phyloP scores from a whole-genome alignment of 73 alveolate genomes.

The Paramecium sexaurelia region DNA sequence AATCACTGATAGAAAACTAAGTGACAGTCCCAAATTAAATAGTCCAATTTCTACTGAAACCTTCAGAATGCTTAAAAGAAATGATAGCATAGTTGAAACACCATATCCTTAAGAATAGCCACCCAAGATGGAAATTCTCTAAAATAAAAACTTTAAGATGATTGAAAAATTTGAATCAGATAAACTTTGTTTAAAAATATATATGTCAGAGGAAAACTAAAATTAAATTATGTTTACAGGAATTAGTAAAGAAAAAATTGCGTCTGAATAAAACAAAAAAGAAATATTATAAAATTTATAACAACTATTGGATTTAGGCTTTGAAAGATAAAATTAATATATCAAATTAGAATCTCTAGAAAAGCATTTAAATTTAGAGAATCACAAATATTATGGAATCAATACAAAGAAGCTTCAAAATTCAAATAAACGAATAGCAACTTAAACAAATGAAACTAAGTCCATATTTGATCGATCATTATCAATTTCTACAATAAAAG shows the following conservation, averaged over 20 bases:
- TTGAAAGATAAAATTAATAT: neutral
- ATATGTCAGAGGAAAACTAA: slow-evolving; percentile 10
- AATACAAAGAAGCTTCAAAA: neutral
- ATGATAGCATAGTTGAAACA: neutral
- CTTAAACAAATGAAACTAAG: neutral
- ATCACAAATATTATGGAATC: neutral
- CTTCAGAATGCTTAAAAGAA: neutral
- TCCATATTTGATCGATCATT: neutral
- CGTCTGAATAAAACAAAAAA: slow-evolving; percentile 6
- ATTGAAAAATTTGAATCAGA: slow-evolving; percentile 38
- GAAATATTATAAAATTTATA: neutral
- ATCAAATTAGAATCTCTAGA: slow-evolving; percentile 43
- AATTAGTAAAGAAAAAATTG: neutral
- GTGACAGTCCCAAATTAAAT: neutral
- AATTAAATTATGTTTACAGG: slow-evolving; percentile 48
- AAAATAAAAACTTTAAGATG: neutral
- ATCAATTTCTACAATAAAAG: slow-evolving; percentile 7
- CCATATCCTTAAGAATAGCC: neutral
- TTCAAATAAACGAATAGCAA: neutral
- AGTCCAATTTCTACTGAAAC: neutral
- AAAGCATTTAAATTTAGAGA: neutral
- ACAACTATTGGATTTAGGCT: neutral
- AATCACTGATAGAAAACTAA: neutral
- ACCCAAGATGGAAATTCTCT: neutral
- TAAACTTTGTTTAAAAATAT: slow-evolving; percentile 10